A percentile compares a stretch with the other conserved stretches of the same genome.
Evolutionary conservation across 768 basidiomycete species (phyloP).

Genomic region (Exidia glandulosa): DNA sequence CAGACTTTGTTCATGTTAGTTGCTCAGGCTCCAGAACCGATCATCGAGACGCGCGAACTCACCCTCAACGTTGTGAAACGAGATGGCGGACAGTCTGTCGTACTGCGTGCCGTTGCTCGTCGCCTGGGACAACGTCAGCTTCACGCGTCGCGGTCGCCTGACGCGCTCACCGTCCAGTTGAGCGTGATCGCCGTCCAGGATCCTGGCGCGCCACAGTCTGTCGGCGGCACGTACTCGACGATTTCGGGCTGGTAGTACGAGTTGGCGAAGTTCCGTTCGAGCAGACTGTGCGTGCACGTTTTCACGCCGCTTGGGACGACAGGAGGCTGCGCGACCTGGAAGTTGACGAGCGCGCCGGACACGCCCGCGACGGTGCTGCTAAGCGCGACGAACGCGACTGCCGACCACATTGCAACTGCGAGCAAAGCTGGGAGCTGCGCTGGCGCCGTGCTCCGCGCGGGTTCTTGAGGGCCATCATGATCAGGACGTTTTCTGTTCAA

Average conservation of each 20-base stretch:
- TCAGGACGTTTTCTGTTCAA: too few species aligned
- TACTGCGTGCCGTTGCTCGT: constrained; percentile 39
- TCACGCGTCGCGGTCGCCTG: constrained; percentile 28
- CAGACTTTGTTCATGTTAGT: constrained; percentile 42
- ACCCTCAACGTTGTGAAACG: constrained; percentile 73
- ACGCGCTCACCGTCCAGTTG: constrained; percentile 68
- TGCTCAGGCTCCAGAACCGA: not conserved
- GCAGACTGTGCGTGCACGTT: constrained; percentile 52
- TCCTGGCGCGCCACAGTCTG: constrained; percentile 56
- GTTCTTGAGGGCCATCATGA: too few species aligned
- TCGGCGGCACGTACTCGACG: constrained; percentile 53
- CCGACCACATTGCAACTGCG: not conserved
- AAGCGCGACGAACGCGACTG: not conserved
- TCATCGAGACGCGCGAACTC: constrained; percentile 12
- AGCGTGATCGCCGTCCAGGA: constrained; percentile 67
- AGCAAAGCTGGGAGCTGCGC: not conserved
- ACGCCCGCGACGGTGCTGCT: not conserved
- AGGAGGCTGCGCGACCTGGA: constrained; percentile 67
- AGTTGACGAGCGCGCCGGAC: constrained; percentile 33
- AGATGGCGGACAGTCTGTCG: constrained; percentile 61
- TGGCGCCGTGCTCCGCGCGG: too few species aligned
- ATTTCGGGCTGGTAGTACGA: constrained; percentile 63
- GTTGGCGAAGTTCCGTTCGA: constrained; percentile 63
- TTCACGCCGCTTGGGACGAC: constrained; percentile 49
- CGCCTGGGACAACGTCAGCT: not conserved